A percentile compares a stretch with the other conserved stretches of the same genome.
Evolutionary conservation across 805 yeast genomes (phyloP).

Genomic region (Vanderwaltozyma polyspora): DNA sequence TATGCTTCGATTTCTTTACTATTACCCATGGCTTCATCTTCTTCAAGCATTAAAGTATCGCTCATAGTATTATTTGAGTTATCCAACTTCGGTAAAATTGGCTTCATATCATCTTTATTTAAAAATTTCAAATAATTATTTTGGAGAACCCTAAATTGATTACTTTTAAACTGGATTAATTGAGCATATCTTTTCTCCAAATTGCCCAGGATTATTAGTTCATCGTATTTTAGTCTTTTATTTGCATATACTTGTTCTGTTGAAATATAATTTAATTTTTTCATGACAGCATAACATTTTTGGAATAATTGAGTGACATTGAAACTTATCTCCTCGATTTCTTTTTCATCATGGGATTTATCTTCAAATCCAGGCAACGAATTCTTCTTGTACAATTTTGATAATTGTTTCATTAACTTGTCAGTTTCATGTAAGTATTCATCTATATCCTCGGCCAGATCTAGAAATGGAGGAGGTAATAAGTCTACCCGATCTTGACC

Average conservation of each 20-base stretch:
- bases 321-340: constrained; percentile 69
- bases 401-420: constrained; percentile 46
- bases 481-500: constrained; percentile 45
- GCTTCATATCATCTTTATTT: constrained; percentile 65
- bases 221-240: constrained; percentile 29
- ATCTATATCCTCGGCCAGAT: constrained; percentile 63
- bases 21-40: constrained; percentile 19
- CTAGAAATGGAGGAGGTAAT: constrained; percentile 71
- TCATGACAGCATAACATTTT: constrained; percentile 63
- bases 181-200: constrained; percentile 77
- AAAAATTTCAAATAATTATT: constrained; percentile 78
- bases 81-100: constrained; percentile 25
- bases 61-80: constrained; percentile 10
- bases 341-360: constrained; percentile 58
- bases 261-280: constrained; percentile 44
- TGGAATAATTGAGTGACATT: constrained; percentile 69
- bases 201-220: constrained; percentile 60
- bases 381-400: constrained; percentile 65
- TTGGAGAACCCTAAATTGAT: constrained; percentile 76
- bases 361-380: constrained; percentile 83
- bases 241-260: constrained; percentile 30
- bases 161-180: constrained; percentile 67
- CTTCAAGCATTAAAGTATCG: constrained; percentile 27
- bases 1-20: constrained; percentile 29
- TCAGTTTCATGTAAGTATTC: constrained; percentile 43